Conservation (phyloP, 129 eudicot species). For the Ambrosia trifida region DNA sequence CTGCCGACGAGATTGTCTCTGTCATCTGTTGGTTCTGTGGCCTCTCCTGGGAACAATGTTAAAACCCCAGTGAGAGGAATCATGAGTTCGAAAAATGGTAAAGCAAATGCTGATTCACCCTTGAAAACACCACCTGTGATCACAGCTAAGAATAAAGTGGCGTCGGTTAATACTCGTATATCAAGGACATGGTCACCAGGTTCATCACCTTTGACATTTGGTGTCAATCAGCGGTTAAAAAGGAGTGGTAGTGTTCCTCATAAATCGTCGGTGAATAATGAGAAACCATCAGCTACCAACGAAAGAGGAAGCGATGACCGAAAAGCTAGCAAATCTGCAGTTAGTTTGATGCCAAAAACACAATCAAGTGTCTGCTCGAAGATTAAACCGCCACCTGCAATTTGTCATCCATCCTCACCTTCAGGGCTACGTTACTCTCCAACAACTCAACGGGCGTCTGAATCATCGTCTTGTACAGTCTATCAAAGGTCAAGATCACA, state of each 20-base stretch:
- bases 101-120: constrained; percentile 19
- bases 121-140: constrained; percentile 32
- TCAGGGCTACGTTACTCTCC: too few species aligned
- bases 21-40: neutral
- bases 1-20: neutral
- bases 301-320: constrained; percentile 20
- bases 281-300: constrained; percentile 17
- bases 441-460: constrained; percentile 18
- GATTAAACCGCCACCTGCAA: constrained; percentile 31
- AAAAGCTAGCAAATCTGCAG: constrained; percentile 18
- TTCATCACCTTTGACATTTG: constrained; percentile 20
- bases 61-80: constrained; percentile 14
- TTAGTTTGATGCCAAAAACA: constrained; percentile 7
- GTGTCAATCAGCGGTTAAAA: constrained; percentile 20
- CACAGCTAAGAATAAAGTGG: constrained; percentile 16
- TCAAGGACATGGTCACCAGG: constrained; percentile 30
- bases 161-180: neutral
- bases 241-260: constrained; percentile 15
- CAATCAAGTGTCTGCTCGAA: constrained; percentile 20
- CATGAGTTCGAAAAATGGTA: constrained; percentile 18
- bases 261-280: constrained; percentile 17
- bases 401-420: constrained; percentile 29
- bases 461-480: constrained; percentile 16
- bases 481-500: constrained; percentile 20
- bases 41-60: constrained; percentile 10